Percentiles rank a stretch among this genome's conserved stretches.
Conservation (phyloP, 768 basidiomycete genomes). For the Tylopilus sp. region DNA sequence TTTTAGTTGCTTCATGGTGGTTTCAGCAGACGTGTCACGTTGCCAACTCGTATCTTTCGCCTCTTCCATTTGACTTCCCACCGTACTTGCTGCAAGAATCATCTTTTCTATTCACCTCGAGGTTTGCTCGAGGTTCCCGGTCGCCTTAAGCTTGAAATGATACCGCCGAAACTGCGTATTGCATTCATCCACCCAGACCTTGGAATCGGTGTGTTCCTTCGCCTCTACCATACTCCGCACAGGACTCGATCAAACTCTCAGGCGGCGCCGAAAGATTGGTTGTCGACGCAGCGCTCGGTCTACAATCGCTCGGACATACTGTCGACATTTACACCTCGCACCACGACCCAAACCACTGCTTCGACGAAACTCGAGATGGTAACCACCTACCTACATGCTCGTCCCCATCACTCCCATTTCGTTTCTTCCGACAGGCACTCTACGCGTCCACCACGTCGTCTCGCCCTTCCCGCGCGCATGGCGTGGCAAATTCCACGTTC, state of each 20-base stretch:
- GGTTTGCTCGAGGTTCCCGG: not conserved
- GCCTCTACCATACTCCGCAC: not conserved
- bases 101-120: not conserved
- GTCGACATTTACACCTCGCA: constrained; percentile 93
- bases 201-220: constrained; percentile 67
- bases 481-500: constrained; percentile 78
- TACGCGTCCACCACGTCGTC: constrained; percentile 67
- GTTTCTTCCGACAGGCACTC: constrained; percentile 54
- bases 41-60: too few relatives aligned
- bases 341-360: constrained; percentile 83
- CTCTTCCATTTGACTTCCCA: too few relatives aligned
- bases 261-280: constrained; percentile 92
- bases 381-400: not conserved
- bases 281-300: constrained; percentile 89
- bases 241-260: not conserved
- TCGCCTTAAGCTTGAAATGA: not conserved
- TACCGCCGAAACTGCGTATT: constrained; percentile 41
- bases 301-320: constrained; percentile 79
- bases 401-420: constrained; percentile 13
- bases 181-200: constrained; percentile 94
- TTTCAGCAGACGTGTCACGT: not conserved
- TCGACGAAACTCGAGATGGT: constrained; percentile 94
- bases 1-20: constrained; percentile 8
- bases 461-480: constrained; percentile 81
- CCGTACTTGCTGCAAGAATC: too few relatives aligned